A percentile compares a stretch with the other conserved stretches of the same genome.
These are phyloP conservation scores for Heterobasidion parviporum DNA, from an alignment of 1,284 basidiomycete species.

Conservation along the genomic window DNA sequence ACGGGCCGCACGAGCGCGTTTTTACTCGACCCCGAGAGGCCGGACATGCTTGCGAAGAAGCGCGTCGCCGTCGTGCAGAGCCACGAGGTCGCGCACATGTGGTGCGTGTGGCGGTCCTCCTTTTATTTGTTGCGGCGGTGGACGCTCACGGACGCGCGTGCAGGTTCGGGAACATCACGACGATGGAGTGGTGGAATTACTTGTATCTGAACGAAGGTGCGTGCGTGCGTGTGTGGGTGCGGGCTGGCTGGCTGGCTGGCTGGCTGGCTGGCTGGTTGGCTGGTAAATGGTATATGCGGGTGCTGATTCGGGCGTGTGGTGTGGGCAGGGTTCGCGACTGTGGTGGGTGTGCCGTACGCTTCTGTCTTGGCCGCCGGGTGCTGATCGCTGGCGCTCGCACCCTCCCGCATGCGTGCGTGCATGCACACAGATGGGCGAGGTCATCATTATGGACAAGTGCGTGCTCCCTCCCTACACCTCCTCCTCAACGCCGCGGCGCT, in stretches of 20 bases:
- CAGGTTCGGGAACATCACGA: constrained; percentile 86
- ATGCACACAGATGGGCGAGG: constrained; percentile 70
- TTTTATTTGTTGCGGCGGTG: neutral
- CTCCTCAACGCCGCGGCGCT: too few species aligned
- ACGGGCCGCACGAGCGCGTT: constrained; percentile 84
- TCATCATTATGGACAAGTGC: constrained; percentile 73
- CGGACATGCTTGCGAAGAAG: constrained; percentile 75
- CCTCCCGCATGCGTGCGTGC: too few species aligned
- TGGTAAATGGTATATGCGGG: neutral
- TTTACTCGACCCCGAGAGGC: constrained; percentile 74
- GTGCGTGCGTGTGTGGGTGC: too few species aligned
- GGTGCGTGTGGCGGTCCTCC: constrained; percentile 35
- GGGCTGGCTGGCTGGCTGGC: too few species aligned
- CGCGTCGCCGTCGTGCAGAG: constrained; percentile 72
- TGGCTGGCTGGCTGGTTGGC: too few species aligned
- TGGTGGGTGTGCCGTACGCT: constrained; percentile 33
- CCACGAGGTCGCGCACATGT: constrained; percentile 83
- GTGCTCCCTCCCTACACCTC: neutral
- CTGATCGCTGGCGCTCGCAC: too few species aligned
- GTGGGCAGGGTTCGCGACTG: constrained; percentile 75
- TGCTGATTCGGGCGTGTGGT: neutral
- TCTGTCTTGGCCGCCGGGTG: too few species aligned
- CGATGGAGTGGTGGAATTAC: constrained; percentile 94
- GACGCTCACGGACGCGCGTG: neutral
- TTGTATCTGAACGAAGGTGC: constrained; percentile 77